Percentiles rank a stretch among this genome's conserved stretches.
Evolutionary conservation across 257 asterid genomes (phyloP).

Genomic region (Rhazya stricta): DNA sequence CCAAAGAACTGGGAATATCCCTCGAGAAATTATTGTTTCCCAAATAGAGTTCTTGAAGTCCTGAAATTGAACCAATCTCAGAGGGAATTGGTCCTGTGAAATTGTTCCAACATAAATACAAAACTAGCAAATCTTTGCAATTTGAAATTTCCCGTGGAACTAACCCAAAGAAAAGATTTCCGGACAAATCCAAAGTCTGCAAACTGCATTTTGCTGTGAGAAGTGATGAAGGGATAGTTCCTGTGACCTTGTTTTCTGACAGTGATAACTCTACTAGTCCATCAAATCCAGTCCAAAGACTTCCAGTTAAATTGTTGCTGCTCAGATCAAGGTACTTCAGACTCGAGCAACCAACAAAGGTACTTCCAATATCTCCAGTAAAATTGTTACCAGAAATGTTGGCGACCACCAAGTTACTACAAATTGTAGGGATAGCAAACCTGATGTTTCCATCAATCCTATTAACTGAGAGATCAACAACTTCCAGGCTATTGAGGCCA

Average conservation of each 20-base stretch:
- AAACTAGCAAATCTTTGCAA: constrained; percentile 39
- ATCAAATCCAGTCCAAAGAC: constrained; percentile 56
- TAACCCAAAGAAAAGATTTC: constrained; percentile 45
- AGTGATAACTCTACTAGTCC: constrained; percentile 50
- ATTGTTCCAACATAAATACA: constrained; percentile 52
- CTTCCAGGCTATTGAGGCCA: constrained; percentile 45
- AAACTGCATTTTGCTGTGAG: constrained; percentile 56
- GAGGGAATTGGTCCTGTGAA: constrained; percentile 62
- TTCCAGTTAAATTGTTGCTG: constrained; percentile 49
- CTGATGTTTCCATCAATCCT: constrained; percentile 43
- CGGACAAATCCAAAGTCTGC: constrained; percentile 57
- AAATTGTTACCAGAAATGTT: constrained; percentile 58
- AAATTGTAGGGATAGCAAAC: constrained; percentile 38
- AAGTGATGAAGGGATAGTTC: constrained; percentile 29
- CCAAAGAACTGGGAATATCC: constrained; percentile 58
- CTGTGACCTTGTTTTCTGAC: constrained; percentile 47
- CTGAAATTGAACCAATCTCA: constrained; percentile 55
- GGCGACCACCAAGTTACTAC: constrained; percentile 45
- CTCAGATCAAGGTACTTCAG: constrained; percentile 69
- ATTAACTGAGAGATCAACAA: constrained; percentile 70
- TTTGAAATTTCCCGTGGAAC: constrained; percentile 57
- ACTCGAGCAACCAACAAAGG: constrained; percentile 45
- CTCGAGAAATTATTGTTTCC: constrained; percentile 70
- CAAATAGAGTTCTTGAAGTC: constrained; percentile 47
- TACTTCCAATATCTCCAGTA: constrained; percentile 51